Evolutionary conservation across 2,329 filamentous ascomycete species (phyloP), one percentile per base, ranked within the genome.

Genomic region (Alternaria sp.): DNA sequence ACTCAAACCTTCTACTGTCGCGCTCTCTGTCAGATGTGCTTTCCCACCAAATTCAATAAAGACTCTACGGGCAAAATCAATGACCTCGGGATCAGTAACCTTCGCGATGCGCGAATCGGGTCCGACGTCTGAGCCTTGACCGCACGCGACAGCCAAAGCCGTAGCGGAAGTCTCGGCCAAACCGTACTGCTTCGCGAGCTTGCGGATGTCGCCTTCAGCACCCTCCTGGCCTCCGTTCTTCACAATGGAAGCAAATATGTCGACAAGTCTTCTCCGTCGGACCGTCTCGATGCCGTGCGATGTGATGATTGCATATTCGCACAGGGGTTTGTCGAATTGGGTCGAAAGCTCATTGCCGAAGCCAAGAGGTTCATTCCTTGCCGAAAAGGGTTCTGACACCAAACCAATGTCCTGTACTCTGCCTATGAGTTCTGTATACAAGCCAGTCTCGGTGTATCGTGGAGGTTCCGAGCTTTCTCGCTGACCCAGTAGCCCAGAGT

Each of bases 261-360:
- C 95, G 1, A 98, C 93, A 5, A 98, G 85, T 55, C 95, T 86
- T 71, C 93, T 87, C 51, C 95, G 86, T 55, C 93, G 89, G 54
- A 98, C 87, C 7, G 96, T 86, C 71, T 97, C 93, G 54, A 99
- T 88, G 3, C 95, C 95, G 14, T 88, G 93, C 70, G 95, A 96
- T 32, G 95, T 98, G 54, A 99, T 84, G 47, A 99, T 88, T 1
- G 94, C 95, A 65, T 98, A 89, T 74, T 99, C 94, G 51, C 90
- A 88, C 0, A 91, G 86, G 0, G 89, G 84, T 61, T 91, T 86
- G 72, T 99, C 95, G 70, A 95, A 99, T 70, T 99, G 96, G n/a
- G 96, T 91, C 1, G 95, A 93, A 57, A 98, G 83, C 79, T 99
- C 95, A 69, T 99, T 99, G 11, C 94, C 94, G 71, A 97, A 98